Evolutionary conservation across 371 early-diverging fungal genomes (phyloP), one percentile per base, ranked within the genome.

Genomic region (Nosema bombycis): DNA sequence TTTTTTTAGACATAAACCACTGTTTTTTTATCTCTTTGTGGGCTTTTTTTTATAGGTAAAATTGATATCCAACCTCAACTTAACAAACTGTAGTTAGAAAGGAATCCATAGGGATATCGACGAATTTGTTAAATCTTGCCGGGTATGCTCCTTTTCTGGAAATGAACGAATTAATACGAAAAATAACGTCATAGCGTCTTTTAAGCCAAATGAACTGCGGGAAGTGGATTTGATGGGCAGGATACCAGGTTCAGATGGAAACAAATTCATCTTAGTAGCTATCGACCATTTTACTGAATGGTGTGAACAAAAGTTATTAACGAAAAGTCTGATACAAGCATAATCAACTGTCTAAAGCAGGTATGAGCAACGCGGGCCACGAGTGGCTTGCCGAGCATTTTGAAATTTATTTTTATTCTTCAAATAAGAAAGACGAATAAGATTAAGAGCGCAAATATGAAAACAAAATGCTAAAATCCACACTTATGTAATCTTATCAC

Each of bases 281-380:
- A n/a, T n/a, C 4, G 33, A 64, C n/a, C 64, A 64, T 33, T 30
- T 28, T n/a, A 30, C 64, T 2, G 30, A 64, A n/a, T 64, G 64
- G 18, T 28, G 15, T 14, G 30, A 64, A 64, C 64, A 2, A 64
- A 33, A 46, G 46, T 46, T 46, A 46, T 46, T 18, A 6, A 6
- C 18, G 18, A 46, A 10, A 46, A 46, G 18, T 46, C 46, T 10
- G 46, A 46, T 6, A 46, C 46, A 46, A 18, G 18, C 6, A 46
- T 46, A 46, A 18, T 46, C 46, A 46, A 46, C 6, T 46, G 46
- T 46, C 6, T 46, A 10, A 46, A n/a, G n/a, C n/a, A n/a, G n/a
- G n/a, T n/a, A n/a, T n/a, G n/a, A n/a, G n/a, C n/a, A n/a, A n/a
- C n/a, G n/a, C n/a, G n/a, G n/a, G n/a, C n/a, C n/a, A n/a, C n/a